Conservation (phyloP, 2,329 filamentous ascomycete genomes). For the Neophaeococcomyces mojaviensis region DNA sequence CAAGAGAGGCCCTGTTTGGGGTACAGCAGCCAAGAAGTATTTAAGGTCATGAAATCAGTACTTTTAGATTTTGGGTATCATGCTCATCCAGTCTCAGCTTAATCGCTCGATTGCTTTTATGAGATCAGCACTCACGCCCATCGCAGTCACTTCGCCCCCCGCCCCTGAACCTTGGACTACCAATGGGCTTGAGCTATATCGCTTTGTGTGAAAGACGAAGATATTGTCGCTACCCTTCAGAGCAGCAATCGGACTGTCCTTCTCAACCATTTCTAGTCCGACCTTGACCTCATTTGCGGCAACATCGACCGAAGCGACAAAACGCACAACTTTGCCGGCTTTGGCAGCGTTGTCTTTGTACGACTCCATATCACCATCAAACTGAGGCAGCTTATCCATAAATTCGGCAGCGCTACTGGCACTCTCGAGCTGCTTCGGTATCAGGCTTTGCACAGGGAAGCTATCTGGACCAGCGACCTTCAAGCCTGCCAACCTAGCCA, state of each 20-base stretch:
- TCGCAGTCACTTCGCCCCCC: constrained; percentile 90
- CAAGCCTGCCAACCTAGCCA: constrained; percentile 77
- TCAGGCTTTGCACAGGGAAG: constrained; percentile 90
- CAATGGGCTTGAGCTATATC: constrained; percentile 83
- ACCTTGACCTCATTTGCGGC: constrained; percentile 77
- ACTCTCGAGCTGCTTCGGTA: constrained; percentile 76
- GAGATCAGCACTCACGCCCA: constrained; percentile 92
- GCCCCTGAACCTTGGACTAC: constrained; percentile 93
- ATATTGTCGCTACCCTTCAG: constrained; percentile 98
- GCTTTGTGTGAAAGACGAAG: constrained; percentile 95
- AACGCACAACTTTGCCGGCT: constrained; percentile 85
- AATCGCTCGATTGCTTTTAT: constrained; percentile 71
- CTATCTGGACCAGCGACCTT: constrained; percentile 73
- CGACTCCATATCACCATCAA: constrained; percentile 83
- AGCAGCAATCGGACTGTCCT: constrained; percentile 81
- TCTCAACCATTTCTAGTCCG: constrained; percentile 81
- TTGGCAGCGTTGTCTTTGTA: constrained; percentile 77
- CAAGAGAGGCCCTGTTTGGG: constrained; percentile 52
- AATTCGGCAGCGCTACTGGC: constrained; percentile 76
- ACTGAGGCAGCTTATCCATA: constrained; percentile 68
- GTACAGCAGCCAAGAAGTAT: constrained; percentile 46
- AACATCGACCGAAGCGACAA: constrained; percentile 89
- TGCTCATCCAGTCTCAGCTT: constrained; percentile 37
- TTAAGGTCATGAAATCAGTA: constrained; percentile 27
- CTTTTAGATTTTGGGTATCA: neutral